Percentiles rank a stretch among this genome's conserved stretches.
Evolutionary conservation across 495 filamentous ascomycete genomes (phyloP).

Genomic region (Usnea hakonensis): DNA sequence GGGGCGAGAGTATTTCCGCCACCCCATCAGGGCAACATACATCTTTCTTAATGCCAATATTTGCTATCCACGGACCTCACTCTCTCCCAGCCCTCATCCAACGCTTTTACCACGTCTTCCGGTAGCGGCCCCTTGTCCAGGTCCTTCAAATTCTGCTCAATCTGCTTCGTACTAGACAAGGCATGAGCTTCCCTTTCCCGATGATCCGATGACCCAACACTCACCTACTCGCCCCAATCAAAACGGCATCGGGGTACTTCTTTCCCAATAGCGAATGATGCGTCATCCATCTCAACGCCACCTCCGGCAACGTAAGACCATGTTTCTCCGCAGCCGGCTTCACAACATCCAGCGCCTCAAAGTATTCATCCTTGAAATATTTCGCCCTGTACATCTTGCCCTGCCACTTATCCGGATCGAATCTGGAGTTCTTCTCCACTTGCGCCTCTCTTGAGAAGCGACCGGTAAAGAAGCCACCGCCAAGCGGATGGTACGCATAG

Average conservation of each 20-base stretch:
- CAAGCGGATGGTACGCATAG: slow-evolving; percentile 46
- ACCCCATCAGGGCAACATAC: too few species aligned
- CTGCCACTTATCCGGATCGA: slow-evolving; percentile 35
- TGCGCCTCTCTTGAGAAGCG: slow-evolving; percentile 25
- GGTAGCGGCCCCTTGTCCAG: slow-evolving; percentile 51
- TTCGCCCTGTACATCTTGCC: slow-evolving; percentile 34
- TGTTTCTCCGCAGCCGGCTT: slow-evolving; percentile 38
- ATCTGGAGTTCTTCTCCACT: slow-evolving; percentile 36
- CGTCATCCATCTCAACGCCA: slow-evolving; percentile 42
- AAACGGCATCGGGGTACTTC: slow-evolving; percentile 42
- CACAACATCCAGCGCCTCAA: slow-evolving; percentile 41
- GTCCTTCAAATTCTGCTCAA: slow-evolving; percentile 46
- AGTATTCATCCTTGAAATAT: slow-evolving; percentile 43
- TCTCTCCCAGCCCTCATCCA: slow-evolving; percentile 46
- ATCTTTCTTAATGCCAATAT: slow-evolving; percentile 18
- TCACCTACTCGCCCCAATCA: slow-evolving; percentile 45
- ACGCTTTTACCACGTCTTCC: slow-evolving; percentile 43
- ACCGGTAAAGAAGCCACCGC: slow-evolving; percentile 41
- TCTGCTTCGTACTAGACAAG: slow-evolving; percentile 9
- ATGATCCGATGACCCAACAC: not conserved
- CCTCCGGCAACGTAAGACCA: slow-evolving; percentile 37
- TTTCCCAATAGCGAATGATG: slow-evolving; percentile 37
- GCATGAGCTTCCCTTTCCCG: not conserved
- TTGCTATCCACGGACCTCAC: slow-evolving; percentile 20
- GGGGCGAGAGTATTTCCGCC: too few species aligned